phyloP scores from a whole-genome alignment of 2,329 filamentous ascomycete genomes.

The Pseudogymnoascus sp. region DNA sequence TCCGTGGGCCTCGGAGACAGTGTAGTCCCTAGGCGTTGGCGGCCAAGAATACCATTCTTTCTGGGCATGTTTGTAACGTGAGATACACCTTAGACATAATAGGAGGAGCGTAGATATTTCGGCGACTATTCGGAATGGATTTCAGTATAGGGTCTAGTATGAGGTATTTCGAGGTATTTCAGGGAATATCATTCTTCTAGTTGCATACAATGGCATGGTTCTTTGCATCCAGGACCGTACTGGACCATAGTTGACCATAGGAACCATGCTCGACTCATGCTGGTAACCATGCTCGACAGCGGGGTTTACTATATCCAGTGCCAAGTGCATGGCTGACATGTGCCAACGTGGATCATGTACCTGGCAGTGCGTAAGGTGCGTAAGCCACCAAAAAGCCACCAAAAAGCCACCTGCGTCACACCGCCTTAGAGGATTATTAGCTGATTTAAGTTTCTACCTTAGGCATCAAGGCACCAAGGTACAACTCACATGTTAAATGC shows the following conservation, averaged over 20 bases:
- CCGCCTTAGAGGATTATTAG: neutral
- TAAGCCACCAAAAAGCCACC: neutral
- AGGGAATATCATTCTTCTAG: conserved; percentile 3
- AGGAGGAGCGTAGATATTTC: neutral
- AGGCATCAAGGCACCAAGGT: neutral
- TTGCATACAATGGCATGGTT: neutral
- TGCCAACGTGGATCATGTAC: conserved; percentile 1
- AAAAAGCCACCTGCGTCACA: neutral
- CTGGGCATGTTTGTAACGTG: neutral
- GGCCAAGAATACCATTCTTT: neutral
- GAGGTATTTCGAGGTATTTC: conserved; percentile 9
- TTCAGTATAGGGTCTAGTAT: neutral
- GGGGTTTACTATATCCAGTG: neutral
- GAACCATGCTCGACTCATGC: neutral
- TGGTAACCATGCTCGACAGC: neutral
- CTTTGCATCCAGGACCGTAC: neutral
- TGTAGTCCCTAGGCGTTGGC: neutral
- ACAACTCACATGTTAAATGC: neutral
- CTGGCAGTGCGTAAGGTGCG: neutral
- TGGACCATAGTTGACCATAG: neutral
- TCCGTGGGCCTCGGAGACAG: neutral
- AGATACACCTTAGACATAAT: neutral
- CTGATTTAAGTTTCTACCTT: neutral
- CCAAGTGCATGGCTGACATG: conserved; percentile 7
- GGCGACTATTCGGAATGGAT: neutral